These are phyloP conservation scores for Eucalyptus urophylla DNA, from an alignment of 345 rosid genomes.

Conservation along the genomic window DNA sequence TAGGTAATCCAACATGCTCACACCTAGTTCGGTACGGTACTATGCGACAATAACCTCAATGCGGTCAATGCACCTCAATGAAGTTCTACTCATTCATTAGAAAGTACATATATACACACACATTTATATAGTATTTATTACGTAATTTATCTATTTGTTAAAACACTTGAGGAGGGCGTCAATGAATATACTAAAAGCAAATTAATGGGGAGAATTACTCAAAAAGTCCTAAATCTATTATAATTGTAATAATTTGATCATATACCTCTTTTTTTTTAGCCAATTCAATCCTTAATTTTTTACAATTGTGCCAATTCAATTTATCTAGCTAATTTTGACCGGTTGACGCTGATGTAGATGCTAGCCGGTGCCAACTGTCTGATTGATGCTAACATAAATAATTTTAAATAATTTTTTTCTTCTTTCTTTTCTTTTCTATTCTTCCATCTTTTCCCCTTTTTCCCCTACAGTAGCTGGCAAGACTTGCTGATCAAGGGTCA, in stretches of 20 bases:
- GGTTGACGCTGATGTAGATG: fast-evolving
- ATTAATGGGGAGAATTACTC: too few relatives aligned
- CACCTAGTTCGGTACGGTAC: fast-evolving
- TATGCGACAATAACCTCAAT: fast-evolving
- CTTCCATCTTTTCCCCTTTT: too few relatives aligned
- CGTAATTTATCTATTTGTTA: fast-evolving
- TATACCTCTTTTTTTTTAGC: too few relatives aligned
- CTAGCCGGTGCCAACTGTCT: fast-evolving
- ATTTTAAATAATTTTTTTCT: too few relatives aligned
- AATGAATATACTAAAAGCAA: fast-evolving
- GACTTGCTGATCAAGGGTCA: fast-evolving
- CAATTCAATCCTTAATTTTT: fast-evolving
- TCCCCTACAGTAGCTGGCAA: too few relatives aligned
- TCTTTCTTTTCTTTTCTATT: fast-evolving
- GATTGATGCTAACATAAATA: fast-evolving
- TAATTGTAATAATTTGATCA: fast-evolving
- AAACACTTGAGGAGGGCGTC: background rate
- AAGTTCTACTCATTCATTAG: background rate
- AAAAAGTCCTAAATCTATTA: fast-evolving
- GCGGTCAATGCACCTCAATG: background rate
- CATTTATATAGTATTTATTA: background rate
- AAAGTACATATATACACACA: background rate
- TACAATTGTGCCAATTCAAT: fast-evolving
- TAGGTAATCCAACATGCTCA: too few relatives aligned
- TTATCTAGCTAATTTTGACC: fast-evolving